Conservation (phyloP, 306 rosid genomes). For the Castanospermum australe region DNA sequence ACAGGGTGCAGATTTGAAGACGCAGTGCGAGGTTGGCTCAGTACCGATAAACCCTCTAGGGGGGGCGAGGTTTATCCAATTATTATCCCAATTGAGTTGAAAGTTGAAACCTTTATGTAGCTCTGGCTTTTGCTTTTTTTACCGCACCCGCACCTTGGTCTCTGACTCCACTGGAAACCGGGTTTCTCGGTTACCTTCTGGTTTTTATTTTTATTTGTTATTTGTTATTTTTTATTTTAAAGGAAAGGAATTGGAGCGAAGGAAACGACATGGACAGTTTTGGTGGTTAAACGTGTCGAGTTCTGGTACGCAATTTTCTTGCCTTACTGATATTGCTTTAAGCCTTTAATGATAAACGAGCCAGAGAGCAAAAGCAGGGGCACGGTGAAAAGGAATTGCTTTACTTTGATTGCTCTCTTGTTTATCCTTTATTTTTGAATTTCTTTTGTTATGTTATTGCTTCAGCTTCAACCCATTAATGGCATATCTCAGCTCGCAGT, state of each 20-base stretch:
- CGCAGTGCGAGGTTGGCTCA: neutral
- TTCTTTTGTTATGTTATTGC: conserved; percentile 46
- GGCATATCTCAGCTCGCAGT: conserved; percentile 39
- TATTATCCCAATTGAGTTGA: no score
- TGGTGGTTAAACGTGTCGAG: conserved; percentile 66
- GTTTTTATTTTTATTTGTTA: neutral
- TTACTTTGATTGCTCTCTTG: neutral
- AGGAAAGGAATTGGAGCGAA: neutral
- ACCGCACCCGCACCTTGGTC: neutral
- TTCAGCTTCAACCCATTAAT: conserved; percentile 54
- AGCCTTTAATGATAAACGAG: conserved; percentile 21
- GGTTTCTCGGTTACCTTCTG: neutral
- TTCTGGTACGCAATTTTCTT: conserved; percentile 49
- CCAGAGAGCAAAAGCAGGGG: neutral
- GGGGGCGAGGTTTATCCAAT: conserved; percentile 46
- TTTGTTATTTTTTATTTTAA: neutral
- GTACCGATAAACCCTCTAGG: conserved; percentile 34
- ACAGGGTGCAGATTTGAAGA: conserved; percentile 19
- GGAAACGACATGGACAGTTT: conserved; percentile 13
- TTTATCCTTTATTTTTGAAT: neutral
- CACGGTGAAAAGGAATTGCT: neutral
- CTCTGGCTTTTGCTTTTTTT: neutral
- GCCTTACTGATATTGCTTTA: neutral
- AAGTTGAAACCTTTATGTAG: neutral
- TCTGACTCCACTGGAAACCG: conserved; percentile 31